These are phyloP conservation scores for Eragrostis nindensis DNA, from an alignment of 176 grass and related monocot genomes.

Conservation along the genomic window DNA sequence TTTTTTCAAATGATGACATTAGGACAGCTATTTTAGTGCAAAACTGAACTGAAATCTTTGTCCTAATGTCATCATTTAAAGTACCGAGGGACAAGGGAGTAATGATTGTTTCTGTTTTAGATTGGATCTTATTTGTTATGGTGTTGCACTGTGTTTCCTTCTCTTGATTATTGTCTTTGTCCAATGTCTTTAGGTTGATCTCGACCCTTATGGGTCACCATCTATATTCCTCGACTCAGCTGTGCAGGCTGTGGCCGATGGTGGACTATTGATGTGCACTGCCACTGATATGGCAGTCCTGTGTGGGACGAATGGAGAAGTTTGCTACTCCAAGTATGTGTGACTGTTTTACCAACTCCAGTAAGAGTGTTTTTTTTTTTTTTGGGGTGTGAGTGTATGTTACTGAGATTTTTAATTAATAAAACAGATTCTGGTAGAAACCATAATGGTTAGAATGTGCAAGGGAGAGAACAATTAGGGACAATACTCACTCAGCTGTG, in stretches of 20 bases:
- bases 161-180: slow-evolving; percentile 13
- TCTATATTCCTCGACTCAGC: slow-evolving; percentile 94
- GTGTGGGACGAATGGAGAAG: slow-evolving; percentile 88
- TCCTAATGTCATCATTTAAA: too few relatives aligned
- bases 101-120: slow-evolving; percentile 6
- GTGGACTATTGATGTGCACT: slow-evolving; percentile 90
- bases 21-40: too few relatives aligned
- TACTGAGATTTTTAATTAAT: neutral
- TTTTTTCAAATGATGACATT: too few relatives aligned
- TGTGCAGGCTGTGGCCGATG: slow-evolving; percentile 87
- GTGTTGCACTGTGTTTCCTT: neutral
- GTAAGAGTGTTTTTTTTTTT: neutral
- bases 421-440: neutral
- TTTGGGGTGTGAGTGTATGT: too few relatives aligned
- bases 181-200: slow-evolving; percentile 67
- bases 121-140: slow-evolving; percentile 14
- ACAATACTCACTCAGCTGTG: neutral
- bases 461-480: neutral
- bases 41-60: too few relatives aligned
- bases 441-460: neutral
- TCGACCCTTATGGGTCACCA: slow-evolving; percentile 95
- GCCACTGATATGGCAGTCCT: slow-evolving; percentile 99
- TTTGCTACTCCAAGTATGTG: slow-evolving; percentile 95
- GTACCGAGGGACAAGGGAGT: too few relatives aligned
- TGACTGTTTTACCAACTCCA: neutral